phyloP scores from a whole-genome alignment of 345 rosid genomes.

The Aquilaria sinensis region DNA sequence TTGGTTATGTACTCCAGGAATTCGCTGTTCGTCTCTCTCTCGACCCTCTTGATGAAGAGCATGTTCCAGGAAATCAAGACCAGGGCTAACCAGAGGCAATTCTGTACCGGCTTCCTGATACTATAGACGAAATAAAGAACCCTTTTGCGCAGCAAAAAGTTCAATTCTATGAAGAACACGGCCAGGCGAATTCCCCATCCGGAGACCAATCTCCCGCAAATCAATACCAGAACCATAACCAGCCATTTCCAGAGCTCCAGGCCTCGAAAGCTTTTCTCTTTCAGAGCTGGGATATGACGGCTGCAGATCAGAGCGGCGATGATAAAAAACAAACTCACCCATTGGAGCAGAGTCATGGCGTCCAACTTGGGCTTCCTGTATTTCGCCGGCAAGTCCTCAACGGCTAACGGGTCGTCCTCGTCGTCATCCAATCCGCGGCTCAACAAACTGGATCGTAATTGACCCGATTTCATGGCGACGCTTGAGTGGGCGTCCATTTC shows the following conservation, averaged over 20 bases:
- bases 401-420: constrained; percentile 61
- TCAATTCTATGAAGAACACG: constrained; percentile 77
- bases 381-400: constrained; percentile 74
- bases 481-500: constrained; percentile 31
- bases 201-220: constrained; percentile 78
- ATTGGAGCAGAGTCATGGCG: constrained; percentile 45
- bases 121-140: constrained; percentile 89
- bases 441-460: constrained; percentile 41
- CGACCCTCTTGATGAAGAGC: constrained; percentile 57
- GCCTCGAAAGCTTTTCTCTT: constrained; percentile 29
- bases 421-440: constrained; percentile 35
- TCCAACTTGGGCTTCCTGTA: constrained; percentile 33
- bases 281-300: constrained; percentile 32
- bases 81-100: constrained; percentile 75
- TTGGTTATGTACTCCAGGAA: constrained; percentile 52
- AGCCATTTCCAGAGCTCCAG: constrained; percentile 92
- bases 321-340: constrained; percentile 57
- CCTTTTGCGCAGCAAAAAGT: constrained; percentile 60
- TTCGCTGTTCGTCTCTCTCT: constrained; percentile 19
- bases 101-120: constrained; percentile 68
- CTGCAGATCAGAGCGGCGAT: constrained; percentile 45
- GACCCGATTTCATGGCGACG: constrained; percentile 44
- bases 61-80: constrained; percentile 68
- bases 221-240: constrained; percentile 62
- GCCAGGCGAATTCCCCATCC: constrained; percentile 81